Evolutionary conservation across 805 yeast genomes (phyloP), one percentile per base, ranked within the genome.

Genomic region (Kodamaea kaohsiungensis): DNA sequence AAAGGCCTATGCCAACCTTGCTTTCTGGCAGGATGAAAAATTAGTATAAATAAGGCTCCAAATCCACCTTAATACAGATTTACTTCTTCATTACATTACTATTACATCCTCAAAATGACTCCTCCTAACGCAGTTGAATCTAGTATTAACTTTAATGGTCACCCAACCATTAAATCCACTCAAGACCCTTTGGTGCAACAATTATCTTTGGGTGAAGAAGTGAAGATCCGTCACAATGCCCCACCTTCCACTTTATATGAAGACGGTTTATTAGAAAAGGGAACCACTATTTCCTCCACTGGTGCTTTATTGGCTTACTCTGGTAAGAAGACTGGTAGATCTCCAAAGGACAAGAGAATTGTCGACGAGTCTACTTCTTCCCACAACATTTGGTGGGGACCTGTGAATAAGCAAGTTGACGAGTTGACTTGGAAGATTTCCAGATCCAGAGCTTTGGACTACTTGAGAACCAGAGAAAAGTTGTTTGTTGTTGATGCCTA

Each of bases 371-470:
- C 84, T 64, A 81, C 95, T 50, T 91, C 97, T 40, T 75, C 82
- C 56, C 82, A 89, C 55, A 79, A 92, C 67, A 85, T 93, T 64
- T 93, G 99, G 99, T 93, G 99, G 99, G 99, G 99, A 22, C 98
- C 98, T 1, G 99, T 93, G 62, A 93, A 93, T 80, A 91, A 89
- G 77, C 89, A 93, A 76, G 92, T 93, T 64, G 88, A 90, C 56
- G 96, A 91, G 75, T 86, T 87, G 70, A 91, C 97, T 18, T 93
- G 98, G 98, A 84, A 85, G 65, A 91, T 93, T 65, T 89, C 96
- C 72, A 88, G 96, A 72, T 93, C 93, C 64, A 89, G 99, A 77
- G 98, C 99, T 51, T 83, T 92, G 62, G 99, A 93, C 76, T 93
- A 92, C 79, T 83, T 93, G 72, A 89, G 96, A 82, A 93, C 98